A percentile compares a stretch with the other conserved stretches of the same genome.
Evolutionary conservation across 1,284 basidiomycete species (phyloP).

Genomic region (Leucoagaricus sp.): DNA sequence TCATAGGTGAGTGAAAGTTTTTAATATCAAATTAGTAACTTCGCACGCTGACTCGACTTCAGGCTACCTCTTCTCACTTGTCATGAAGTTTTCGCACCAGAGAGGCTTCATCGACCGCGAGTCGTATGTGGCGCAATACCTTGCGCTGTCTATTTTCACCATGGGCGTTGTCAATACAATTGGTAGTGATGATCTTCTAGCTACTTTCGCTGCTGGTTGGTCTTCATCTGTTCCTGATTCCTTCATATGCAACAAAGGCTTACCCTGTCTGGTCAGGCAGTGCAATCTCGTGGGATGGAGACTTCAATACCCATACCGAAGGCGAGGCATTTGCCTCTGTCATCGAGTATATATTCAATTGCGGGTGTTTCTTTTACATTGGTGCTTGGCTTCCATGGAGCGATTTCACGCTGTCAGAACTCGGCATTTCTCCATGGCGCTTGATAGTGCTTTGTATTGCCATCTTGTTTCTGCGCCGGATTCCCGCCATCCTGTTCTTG

Average conservation of each 20-base stretch:
- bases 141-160: conserved; percentile 81
- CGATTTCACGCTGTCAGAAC: conserved; percentile 58
- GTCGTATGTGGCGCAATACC: conserved; percentile 89
- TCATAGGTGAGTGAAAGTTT: conserved; percentile 54
- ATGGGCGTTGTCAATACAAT: conserved; percentile 78
- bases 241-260: not conserved
- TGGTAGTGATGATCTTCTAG: conserved; percentile 86
- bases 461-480: conserved; percentile 73
- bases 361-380: conserved; percentile 87
- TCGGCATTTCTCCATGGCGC: conserved; percentile 77
- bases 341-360: conserved; percentile 85
- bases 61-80: conserved; percentile 73
- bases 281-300: conserved; percentile 93
- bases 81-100: conserved; percentile 82
- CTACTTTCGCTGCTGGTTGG: conserved; percentile 88
- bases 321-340: conserved; percentile 87
- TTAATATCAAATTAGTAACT: too few species aligned
- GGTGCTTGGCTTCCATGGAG: conserved; percentile 87
- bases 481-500: conserved; percentile 73
- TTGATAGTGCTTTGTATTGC: conserved; percentile 66
- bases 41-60: not conserved
- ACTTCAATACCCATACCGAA: conserved; percentile 86
- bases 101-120: conserved; percentile 86
- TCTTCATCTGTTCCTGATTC: not conserved
- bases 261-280: conserved; percentile 49